A percentile compares a stretch with the other conserved stretches of the same genome.
phyloP scores from a whole-genome alignment of 2,329 filamentous ascomycete species.

The Sclerotinia spermophila region DNA sequence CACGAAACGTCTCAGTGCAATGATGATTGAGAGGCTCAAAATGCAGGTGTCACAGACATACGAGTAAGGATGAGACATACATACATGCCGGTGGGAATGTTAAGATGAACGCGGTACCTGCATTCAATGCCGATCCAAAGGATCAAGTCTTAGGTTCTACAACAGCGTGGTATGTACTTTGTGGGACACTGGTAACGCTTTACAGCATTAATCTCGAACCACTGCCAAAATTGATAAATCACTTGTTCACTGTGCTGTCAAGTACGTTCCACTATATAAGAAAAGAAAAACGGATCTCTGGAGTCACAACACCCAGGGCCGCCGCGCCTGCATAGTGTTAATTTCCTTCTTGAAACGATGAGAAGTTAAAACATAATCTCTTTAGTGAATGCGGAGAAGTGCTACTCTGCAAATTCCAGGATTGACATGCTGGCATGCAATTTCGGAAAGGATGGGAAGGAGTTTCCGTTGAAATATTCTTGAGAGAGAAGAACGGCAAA shows the following conservation, averaged over 20 bases:
- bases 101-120: background rate
- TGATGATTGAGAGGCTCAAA: background rate
- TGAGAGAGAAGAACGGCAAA: background rate
- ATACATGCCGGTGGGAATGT: background rate
- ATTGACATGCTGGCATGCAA: background rate
- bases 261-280: background rate
- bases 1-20: background rate
- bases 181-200: background rate
- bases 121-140: background rate
- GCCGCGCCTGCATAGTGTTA: background rate
- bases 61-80: slow-evolving; percentile 4
- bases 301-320: background rate
- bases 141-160: background rate
- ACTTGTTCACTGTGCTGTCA: background rate
- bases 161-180: background rate
- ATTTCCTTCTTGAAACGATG: background rate
- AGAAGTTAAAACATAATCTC: background rate
- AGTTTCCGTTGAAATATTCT: background rate
- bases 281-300: background rate
- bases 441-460: background rate
- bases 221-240: background rate
- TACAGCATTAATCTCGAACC: background rate
- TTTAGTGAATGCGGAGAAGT: background rate
- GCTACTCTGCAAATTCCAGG: background rate
- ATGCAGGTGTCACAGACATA: background rate